These are phyloP conservation scores for Fusarium poae DNA, from an alignment of 2,329 filamentous ascomycete species.

Conservation along the genomic window DNA sequence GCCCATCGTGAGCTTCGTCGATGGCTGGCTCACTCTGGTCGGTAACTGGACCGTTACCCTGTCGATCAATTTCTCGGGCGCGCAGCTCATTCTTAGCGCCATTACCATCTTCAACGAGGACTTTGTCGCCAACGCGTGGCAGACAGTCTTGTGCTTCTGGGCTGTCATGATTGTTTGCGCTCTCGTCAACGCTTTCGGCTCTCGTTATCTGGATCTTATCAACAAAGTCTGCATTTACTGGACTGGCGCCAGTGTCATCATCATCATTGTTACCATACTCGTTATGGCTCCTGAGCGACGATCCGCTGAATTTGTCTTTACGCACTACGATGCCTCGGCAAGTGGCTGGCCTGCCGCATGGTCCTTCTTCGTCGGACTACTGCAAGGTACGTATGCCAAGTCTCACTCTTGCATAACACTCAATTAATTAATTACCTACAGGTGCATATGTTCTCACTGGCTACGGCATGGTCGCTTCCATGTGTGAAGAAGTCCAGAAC, in stretches of 20 bases:
- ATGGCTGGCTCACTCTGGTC: constrained; percentile 79
- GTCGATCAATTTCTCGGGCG: constrained; percentile 78
- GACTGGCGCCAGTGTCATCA: constrained; percentile 76
- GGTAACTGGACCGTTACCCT: constrained; percentile 79
- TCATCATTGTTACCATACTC: constrained; percentile 78
- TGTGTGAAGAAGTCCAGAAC: constrained; percentile 73
- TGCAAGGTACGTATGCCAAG: constrained; percentile 61
- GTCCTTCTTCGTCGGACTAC: constrained; percentile 67
- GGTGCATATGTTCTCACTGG: constrained; percentile 59
- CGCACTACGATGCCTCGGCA: constrained; percentile 75
- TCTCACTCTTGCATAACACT: background rate
- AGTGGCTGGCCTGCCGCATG: constrained; percentile 77
- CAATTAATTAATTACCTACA: constrained; percentile 37
- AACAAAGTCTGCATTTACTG: constrained; percentile 81
- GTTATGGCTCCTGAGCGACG: constrained; percentile 74
- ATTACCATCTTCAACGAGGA: constrained; percentile 74
- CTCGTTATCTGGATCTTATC: constrained; percentile 71
- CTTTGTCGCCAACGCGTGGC: constrained; percentile 73
- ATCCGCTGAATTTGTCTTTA: constrained; percentile 74
- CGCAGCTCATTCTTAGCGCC: constrained; percentile 75
- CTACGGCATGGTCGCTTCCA: constrained; percentile 67
- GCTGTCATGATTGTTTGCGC: constrained; percentile 74
- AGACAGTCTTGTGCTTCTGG: constrained; percentile 81
- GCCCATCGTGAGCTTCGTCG: constrained; percentile 76
- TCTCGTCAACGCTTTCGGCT: constrained; percentile 74